A percentile compares a stretch with the other conserved stretches of the same genome.
Evolutionary conservation across 2,329 filamentous ascomycete species (phyloP).

Genomic region (Aureobasidium sp.): DNA sequence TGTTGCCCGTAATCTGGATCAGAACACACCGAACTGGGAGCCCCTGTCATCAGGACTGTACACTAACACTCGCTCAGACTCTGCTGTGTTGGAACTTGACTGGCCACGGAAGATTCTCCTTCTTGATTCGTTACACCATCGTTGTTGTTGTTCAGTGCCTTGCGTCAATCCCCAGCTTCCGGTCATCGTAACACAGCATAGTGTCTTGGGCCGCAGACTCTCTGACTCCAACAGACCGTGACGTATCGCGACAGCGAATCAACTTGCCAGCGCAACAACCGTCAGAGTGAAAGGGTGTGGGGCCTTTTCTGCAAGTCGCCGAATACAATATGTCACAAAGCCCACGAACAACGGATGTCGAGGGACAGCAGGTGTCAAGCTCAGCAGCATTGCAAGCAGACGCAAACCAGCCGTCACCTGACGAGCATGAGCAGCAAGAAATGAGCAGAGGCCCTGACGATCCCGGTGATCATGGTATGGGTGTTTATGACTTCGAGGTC

Average conservation of each 20-base stretch:
- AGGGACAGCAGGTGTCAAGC: conserved; percentile 47
- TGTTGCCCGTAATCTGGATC: not conserved
- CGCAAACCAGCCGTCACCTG: conserved; percentile 29
- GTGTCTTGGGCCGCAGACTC: conserved; percentile 14
- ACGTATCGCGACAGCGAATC: conserved; percentile 29
- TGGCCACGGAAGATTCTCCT: not conserved
- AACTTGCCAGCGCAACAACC: conserved; percentile 25
- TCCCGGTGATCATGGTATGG: conserved; percentile 50
- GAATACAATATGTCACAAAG: conserved; percentile 91
- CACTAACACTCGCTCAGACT: conserved; percentile 1
- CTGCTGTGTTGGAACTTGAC: not conserved
- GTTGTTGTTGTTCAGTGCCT: conserved; percentile 12
- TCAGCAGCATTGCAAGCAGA: conserved; percentile 12
- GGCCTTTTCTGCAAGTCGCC: conserved; percentile 42
- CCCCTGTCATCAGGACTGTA: not conserved
- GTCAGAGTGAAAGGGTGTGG: conserved; percentile 10
- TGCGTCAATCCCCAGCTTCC: conserved; percentile 12
- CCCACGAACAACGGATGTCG: conserved; percentile 78
- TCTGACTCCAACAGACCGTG: conserved; percentile 20
- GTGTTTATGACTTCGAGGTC: conserved; percentile 90
- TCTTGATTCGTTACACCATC: conserved; percentile 7
- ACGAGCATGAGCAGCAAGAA: conserved; percentile 71
- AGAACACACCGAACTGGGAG: not conserved
- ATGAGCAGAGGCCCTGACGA: conserved; percentile 23
- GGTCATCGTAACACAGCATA: conserved; percentile 16